Evolutionary conservation across 2,329 filamentous ascomycete genomes (phyloP), one percentile per base, ranked within the genome.

Genomic region (Diaporthe capsici): DNA sequence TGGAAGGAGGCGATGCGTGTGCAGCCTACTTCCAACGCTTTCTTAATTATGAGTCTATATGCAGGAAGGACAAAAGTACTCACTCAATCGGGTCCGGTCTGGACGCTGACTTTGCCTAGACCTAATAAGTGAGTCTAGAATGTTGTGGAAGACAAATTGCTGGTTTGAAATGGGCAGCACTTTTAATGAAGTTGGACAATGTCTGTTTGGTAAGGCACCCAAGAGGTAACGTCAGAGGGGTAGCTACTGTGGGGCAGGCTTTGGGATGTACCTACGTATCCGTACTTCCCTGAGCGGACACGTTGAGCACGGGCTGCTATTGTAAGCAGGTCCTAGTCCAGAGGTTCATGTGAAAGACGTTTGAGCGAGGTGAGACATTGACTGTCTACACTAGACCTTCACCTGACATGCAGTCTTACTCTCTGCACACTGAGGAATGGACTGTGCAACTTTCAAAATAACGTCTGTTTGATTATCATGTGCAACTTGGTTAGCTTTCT

Each of bases 191-290:
- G 31, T 39, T 34, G 47, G 22, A 37, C 22, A 15, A n/a, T 53
- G 47, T 53, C 13, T 42, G 49, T 70, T 39, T 70, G 49, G 49
- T n/a, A 55, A 70, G 65, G 49, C 65, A 70, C 49, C 65, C 15
- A 42, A n/a, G n/a, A 55, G 65, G 34, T 55, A 53, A 70, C 65
- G 65, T 70, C 65, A 55, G 65, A 70, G 65, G 65, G 65, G 34
- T 42, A 70, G 65, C 47, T 68, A 28, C 28, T 55, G 65, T 70
- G 65, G 65, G 65, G 65, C 34, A 70, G 49, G 61, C 25, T 42
- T 17, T 70, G 34, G 65, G 22, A 34, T 28, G 68, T 74, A 51
- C 70, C 37, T 76, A 28, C 51, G 58, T 67, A 53, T 76, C 22
- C 51, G 58, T 67, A 53, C n/a, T 28, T 39, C 44, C 60, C 20